Percentiles rank a stretch among this genome's conserved stretches.
These are phyloP conservation scores for Coprinellus micaceus DNA, from an alignment of 768 basidiomycete genomes.

Conservation along the genomic window DNA sequence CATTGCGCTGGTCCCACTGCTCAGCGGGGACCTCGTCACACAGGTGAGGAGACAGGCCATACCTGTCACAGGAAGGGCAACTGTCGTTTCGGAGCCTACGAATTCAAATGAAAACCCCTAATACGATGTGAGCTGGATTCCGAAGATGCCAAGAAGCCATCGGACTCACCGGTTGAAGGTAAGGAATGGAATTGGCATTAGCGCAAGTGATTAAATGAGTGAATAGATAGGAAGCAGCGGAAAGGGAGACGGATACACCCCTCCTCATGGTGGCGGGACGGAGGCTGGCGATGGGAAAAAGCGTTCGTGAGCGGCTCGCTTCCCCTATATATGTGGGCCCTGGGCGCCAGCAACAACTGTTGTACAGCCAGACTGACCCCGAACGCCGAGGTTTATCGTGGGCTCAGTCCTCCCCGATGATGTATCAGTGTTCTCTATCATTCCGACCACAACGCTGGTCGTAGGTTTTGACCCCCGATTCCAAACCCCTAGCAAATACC, in stretches of 20 bases:
- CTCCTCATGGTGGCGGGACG: not conserved
- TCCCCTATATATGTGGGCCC: not conserved
- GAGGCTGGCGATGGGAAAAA: not conserved
- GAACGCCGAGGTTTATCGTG: not conserved
- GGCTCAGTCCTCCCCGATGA: not conserved
- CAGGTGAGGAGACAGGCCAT: not conserved
- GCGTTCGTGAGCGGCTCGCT: not conserved
- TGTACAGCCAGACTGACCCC: not conserved
- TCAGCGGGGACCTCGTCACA: not conserved
- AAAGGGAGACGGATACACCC: slow-evolving; percentile 1
- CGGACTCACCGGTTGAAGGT: slow-evolving; percentile 22
- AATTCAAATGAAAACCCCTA: slow-evolving; percentile 39
- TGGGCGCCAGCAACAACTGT: too few species aligned
- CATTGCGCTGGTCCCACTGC: slow-evolving; percentile 29
- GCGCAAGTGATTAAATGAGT: not conserved
- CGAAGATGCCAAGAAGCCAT: not conserved
- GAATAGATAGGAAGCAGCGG: not conserved
- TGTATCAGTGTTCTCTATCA: not conserved
- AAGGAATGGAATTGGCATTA: slow-evolving; percentile 22
- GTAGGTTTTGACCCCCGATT: too few species aligned
- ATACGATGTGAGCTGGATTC: not conserved
- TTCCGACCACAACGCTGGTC: not conserved
- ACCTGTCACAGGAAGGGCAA: slow-evolving; percentile 33
- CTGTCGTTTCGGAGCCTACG: slow-evolving; percentile 22
- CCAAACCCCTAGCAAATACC: too few species aligned